Evolutionary conservation across 164 flowering plant species (phyloP).

Genomic region (Kingdonia uniflora): DNA sequence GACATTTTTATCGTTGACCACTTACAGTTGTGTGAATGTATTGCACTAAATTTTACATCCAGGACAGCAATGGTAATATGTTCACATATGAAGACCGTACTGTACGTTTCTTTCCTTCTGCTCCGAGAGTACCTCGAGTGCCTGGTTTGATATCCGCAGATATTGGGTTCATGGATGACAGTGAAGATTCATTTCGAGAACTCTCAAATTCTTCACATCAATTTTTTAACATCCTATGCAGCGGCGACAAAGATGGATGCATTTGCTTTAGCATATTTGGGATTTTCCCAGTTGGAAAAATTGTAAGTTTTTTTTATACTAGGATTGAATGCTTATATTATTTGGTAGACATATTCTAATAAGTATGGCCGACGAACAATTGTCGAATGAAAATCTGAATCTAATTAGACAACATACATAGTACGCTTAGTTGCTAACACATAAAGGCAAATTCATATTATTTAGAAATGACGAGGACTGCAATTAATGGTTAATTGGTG

Average conservation of each 20-base stretch:
- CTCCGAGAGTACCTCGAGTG: conserved; percentile 79
- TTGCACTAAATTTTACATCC: conserved; percentile 10
- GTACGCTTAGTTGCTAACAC: too few species aligned
- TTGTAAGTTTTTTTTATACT: conserved; percentile 57
- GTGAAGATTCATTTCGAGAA: conserved; percentile 62
- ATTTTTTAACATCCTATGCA: conserved; percentile 72
- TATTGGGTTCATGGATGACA: conserved; percentile 62
- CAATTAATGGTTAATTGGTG: too few species aligned
- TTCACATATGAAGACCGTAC: conserved; percentile 78
- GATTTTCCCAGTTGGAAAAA: conserved; percentile 75
- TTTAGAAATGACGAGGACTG: too few species aligned
- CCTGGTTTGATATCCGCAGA: conserved; percentile 82
- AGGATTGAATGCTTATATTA: too few species aligned
- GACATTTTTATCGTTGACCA: background rate
- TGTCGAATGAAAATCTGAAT: too few species aligned
- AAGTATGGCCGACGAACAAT: too few species aligned
- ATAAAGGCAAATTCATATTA: too few species aligned
- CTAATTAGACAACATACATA: too few species aligned
- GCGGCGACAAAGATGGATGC: conserved; percentile 83
- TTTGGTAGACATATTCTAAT: too few species aligned
- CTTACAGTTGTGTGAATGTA: background rate
- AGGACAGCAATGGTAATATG: conserved; percentile 35
- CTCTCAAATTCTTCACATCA: conserved; percentile 66
- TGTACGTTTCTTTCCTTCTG: conserved; percentile 82
- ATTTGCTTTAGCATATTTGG: conserved; percentile 93